Base-by-base conservation (phyloP, 495 filamentous ascomycete genomes). In the Penicillium subrubescens region DNA sequence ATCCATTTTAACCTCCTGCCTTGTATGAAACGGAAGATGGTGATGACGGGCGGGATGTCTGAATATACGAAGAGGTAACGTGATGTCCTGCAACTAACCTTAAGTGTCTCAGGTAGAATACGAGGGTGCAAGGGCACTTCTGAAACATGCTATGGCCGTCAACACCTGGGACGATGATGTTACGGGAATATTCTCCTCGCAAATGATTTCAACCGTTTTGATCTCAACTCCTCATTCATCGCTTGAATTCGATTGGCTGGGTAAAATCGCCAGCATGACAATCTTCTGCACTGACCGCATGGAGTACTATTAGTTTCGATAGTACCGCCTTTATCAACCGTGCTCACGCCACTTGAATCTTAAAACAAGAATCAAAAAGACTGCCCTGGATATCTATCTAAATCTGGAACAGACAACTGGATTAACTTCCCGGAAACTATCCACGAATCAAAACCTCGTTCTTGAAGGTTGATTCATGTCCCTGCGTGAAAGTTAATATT, bases 71-170 rank as follows among this genome's bases (percentile, higher is more conserved):
- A 8, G 12, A 31, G 52, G 33, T 19, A 23, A 17, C 43, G 19
- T 23, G 15, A 50, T 50, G 27, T 12, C 29, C n/a, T 35, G 29
- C 27, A 52, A 15, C 31, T 12, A 27, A 27, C 25, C 25, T 27
- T 27, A 5, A 1, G 31, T 60, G 65, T 67, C 65, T 67, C 65
- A 63, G 65, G 15, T 60, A 60, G 57, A 67, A 67, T 62, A 62
- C 62, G 48, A 59, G 62, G 37, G 31, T 27, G 31, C n/a, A 17
- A 23, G 8, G 17, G 23, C 31, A 35, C 3, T 59, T 21, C 44
- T 21, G 37, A 52, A 31, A 10, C 56, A 17, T 15, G 55, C 8
- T 21, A 50, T 17, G 12, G 8, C 43, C 33, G 15, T 35, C 12
- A 59, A 21, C 14, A 29, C 15, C 4, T 17, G 5, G 43, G 25